A percentile compares a stretch with the other conserved stretches of the same genome.
phyloP scores from a whole-genome alignment of 2,329 filamentous ascomycete genomes.

The Sporothrix luriei region DNA sequence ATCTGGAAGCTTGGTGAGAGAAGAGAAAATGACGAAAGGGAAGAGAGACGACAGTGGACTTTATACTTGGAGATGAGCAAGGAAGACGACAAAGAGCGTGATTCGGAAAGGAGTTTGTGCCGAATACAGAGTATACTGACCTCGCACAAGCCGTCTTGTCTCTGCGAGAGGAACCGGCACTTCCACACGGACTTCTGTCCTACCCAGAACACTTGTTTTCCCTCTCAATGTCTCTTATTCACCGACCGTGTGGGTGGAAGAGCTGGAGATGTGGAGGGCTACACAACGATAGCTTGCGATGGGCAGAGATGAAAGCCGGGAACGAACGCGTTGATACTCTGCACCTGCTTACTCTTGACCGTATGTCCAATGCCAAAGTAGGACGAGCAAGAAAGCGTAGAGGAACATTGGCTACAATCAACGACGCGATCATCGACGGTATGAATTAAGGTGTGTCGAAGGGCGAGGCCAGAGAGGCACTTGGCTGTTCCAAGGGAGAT shows the following conservation, averaged over 20 bases:
- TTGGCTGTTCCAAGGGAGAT: no score
- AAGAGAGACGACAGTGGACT: background rate
- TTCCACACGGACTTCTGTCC: background rate
- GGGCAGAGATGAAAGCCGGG: background rate
- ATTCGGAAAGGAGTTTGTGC: background rate
- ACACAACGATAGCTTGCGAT: background rate
- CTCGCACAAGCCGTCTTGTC: background rate
- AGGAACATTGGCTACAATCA: background rate
- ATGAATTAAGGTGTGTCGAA: background rate
- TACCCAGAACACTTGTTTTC: background rate
- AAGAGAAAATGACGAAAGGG: background rate
- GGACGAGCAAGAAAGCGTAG: slow-evolving; percentile 15
- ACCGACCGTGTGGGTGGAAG: slow-evolving; percentile 7
- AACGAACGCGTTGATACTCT: no score
- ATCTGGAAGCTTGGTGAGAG: slow-evolving; percentile 6
- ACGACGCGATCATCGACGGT: no score
- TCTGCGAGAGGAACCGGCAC: background rate
- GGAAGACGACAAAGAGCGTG: background rate
- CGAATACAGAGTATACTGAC: background rate
- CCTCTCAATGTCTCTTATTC: slow-evolving; percentile 12
- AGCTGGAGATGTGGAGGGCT: background rate
- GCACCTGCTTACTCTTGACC: background rate
- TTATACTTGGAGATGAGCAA: background rate
- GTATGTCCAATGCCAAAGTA: background rate
- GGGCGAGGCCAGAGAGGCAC: no score